Evolutionary conservation across 331 rosid species (phyloP).

Genomic region (Malus hybrid): DNA sequence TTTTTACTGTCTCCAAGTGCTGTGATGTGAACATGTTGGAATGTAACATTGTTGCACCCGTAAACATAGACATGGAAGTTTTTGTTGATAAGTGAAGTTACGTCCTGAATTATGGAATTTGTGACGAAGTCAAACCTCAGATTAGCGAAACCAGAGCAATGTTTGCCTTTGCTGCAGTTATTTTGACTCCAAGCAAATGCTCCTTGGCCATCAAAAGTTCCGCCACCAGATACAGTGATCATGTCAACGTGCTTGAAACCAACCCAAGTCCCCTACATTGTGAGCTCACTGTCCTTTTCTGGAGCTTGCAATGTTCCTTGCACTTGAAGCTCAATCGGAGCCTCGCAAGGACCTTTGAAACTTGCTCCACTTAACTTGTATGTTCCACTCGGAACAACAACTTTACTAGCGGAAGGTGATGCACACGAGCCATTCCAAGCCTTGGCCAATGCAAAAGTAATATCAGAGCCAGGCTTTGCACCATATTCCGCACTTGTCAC

Average conservation of each 20-base stretch:
- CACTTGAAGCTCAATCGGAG: conserved; percentile 28
- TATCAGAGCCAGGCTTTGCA: conserved; percentile 27
- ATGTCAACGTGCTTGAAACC: conserved; percentile 6
- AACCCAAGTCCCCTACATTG: conserved; percentile 21
- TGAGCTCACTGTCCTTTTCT: background rate
- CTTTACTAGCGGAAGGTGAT: background rate
- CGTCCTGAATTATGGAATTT: background rate
- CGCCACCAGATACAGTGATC: conserved; percentile 34
- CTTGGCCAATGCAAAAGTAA: conserved; percentile 15
- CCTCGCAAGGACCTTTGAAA: conserved; percentile 21
- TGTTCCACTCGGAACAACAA: conserved; percentile 2
- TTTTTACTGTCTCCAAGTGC: background rate
- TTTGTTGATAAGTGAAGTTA: conserved; percentile 7
- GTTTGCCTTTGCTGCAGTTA: conserved; percentile 4
- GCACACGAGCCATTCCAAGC: conserved; percentile 17
- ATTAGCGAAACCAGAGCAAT: background rate
- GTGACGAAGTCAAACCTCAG: background rate
- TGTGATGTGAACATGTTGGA: background rate
- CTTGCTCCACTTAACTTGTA: background rate
- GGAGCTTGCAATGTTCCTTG: conserved; percentile 41
- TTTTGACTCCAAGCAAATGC: conserved; percentile 24
- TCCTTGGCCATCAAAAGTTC: conserved; percentile 49
- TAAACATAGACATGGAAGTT: background rate
- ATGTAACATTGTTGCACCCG: background rate
- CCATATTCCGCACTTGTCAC: conserved; percentile 23